Base-by-base conservation (phyloP, 495 filamentous ascomycete genomes). In the Xanthoparmelia taractica region DNA sequence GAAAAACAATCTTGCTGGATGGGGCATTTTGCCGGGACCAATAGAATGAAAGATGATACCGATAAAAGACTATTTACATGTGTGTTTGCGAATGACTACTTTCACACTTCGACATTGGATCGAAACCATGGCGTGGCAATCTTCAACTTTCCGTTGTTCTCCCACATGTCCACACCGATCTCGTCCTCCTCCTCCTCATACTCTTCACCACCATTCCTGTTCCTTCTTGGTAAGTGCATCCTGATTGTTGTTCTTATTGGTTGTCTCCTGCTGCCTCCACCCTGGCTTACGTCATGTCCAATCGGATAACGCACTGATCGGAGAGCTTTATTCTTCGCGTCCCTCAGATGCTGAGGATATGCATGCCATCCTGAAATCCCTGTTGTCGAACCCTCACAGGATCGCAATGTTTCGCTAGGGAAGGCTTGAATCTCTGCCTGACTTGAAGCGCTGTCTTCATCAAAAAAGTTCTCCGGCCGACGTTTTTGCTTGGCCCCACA, bases 141-240 rank as follows among this genome's bases (percentile, higher is more conserved):
- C 23, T 65, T 38, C 8, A 62, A 27, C 15, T 59, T 59, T 34
- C 67, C 67, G 25, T 47, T 43, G 12, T 57, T 63, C 36, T 69
- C 67, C 67, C 67, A 69, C 62, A 67, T 61, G 50, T 69, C 65
- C 23, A 69, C 59, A 20, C 58, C 65, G 15, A 69, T 65, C 4
- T 65, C 65, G 18, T 69, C 67, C 20, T 65, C 65, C 10, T 69
- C 65, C 31, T 69, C 62, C 2, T 65, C 59, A 33, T 69, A 59
- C 23, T 67, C 62, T 10, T 65, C 56, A 33, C 63, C 56, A 45
- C 57, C 57, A 10, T 57, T 25, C 17, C 40, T 5, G 5, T 20
- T 29, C 31, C 40, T 54, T 40, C 27, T 61, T 23, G 23, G 38
- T 1, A 29, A 58, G 13, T 57, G 60, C 54, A 27, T 63, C 15